Percentiles rank a stretch among this genome's conserved stretches.
These are phyloP conservation scores for Kuraishia cidri DNA, from an alignment of 805 yeast genomes.

Conservation along the genomic window DNA sequence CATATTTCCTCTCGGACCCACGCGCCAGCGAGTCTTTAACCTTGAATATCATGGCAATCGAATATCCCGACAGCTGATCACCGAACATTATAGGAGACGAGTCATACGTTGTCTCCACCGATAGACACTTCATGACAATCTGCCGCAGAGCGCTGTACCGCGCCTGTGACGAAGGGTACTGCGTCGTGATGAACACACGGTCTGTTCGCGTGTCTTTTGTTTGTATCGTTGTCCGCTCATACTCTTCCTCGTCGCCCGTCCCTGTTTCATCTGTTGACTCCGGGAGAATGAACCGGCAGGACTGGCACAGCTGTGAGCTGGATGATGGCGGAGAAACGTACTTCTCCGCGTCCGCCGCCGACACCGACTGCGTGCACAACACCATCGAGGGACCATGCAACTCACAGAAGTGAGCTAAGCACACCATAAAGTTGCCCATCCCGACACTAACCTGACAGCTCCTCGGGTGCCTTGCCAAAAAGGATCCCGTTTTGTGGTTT, in stretches of 20 bases:
- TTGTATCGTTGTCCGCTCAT: neutral
- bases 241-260: conserved; percentile 6
- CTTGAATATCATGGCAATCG: conserved; percentile 53
- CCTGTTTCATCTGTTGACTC: conserved; percentile 6
- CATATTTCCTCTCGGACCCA: conserved; percentile 65
- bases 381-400: conserved; percentile 67
- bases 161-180: conserved; percentile 45
- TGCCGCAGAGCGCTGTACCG: conserved; percentile 48
- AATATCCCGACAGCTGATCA: conserved; percentile 51
- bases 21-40: conserved; percentile 57
- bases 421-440: conserved; percentile 33
- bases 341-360: conserved; percentile 11
- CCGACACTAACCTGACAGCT: neutral
- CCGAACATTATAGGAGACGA: conserved; percentile 57
- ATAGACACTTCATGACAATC: conserved; percentile 52
- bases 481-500: neutral
- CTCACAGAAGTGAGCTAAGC: conserved; percentile 72
- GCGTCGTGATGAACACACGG: conserved; percentile 38
- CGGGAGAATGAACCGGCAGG: conserved; percentile 52
- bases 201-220: neutral
- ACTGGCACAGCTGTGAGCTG: conserved; percentile 35
- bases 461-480: neutral
- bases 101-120: conserved; percentile 58
- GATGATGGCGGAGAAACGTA: conserved; percentile 29
- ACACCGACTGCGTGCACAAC: conserved; percentile 45